Conservation (phyloP, 306 rosid genomes). For the Cucurbita maxima region DNA sequence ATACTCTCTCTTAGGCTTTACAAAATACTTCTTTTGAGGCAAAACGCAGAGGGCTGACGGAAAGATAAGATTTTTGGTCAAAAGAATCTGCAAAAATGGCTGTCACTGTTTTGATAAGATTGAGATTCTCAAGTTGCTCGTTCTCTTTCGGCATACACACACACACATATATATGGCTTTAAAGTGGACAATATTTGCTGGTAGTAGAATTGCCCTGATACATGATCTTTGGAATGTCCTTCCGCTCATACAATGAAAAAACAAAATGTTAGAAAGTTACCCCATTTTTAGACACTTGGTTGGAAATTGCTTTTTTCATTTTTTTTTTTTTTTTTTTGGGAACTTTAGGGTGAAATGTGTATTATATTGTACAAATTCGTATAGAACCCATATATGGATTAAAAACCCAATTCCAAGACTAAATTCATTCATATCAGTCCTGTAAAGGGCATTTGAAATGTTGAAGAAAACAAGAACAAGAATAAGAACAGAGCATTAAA, state of each 20-base stretch:
- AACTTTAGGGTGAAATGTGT: neutral
- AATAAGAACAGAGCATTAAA: neutral
- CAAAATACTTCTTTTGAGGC: constrained; percentile 24
- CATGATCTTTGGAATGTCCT: too few species aligned
- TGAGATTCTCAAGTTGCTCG: constrained; percentile 13
- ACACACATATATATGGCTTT: too few species aligned
- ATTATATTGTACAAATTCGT: neutral
- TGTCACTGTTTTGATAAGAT: constrained; percentile 4
- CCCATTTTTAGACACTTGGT: neutral
- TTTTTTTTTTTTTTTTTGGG: too few species aligned
- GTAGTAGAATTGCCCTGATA: too few species aligned
- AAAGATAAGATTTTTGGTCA: constrained; percentile 31
- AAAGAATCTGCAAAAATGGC: constrained; percentile 19
- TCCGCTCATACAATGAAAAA: neutral
- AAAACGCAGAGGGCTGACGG: neutral
- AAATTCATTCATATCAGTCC: neutral
- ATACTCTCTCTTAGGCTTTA: constrained; percentile 33
- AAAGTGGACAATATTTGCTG: too few species aligned
- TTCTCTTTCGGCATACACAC: neutral
- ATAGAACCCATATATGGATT: neutral
- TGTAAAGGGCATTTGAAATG: neutral
- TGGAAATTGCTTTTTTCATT: neutral
- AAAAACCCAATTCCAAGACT: constrained; percentile 2
- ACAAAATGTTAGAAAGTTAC: neutral
- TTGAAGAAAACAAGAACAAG: neutral